Evolutionary conservation across 2,329 filamentous ascomycete species (phyloP).

Genomic region (Fusarium oligoseptatum): DNA sequence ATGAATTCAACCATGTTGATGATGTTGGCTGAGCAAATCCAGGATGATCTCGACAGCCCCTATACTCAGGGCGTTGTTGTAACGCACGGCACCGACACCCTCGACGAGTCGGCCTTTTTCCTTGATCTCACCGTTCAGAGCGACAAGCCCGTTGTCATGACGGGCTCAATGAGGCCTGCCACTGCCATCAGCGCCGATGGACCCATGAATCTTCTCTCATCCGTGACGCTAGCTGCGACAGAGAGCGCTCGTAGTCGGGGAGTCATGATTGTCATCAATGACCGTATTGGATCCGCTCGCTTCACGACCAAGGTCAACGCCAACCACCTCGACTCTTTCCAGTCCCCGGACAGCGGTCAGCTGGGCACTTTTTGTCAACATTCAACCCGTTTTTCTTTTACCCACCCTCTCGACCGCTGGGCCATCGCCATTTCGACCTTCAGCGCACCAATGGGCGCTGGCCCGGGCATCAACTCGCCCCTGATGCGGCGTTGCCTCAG

Average conservation of each 20-base stretch:
- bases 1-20: constrained; percentile 65
- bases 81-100: constrained; percentile 75
- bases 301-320: constrained; percentile 74
- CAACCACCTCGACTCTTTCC: constrained; percentile 74
- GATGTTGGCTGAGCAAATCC: constrained; percentile 62
- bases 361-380: constrained; percentile 70
- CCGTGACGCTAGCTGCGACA: constrained; percentile 67
- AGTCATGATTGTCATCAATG: constrained; percentile 72
- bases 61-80: constrained; percentile 65
- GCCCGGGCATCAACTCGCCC: constrained; percentile 8
- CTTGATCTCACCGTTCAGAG: constrained; percentile 69
- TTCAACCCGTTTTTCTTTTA: constrained; percentile 72
- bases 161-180: constrained; percentile 73
- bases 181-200: constrained; percentile 74
- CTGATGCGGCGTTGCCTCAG: constrained; percentile 58
- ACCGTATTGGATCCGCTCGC: constrained; percentile 69
- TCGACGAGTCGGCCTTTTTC: constrained; percentile 75
- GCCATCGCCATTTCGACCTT: constrained; percentile 60
- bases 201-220: constrained; percentile 71
- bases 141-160: constrained; percentile 70
- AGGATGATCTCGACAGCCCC: constrained; percentile 60
- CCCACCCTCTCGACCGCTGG: constrained; percentile 61
- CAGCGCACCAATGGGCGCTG: constrained; percentile 23
- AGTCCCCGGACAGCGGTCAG: constrained; percentile 67
- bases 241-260: constrained; percentile 63